Evolutionary conservation across 2,329 filamentous ascomycete species (phyloP).

Genomic region (Verticillium albo-atrum): DNA sequence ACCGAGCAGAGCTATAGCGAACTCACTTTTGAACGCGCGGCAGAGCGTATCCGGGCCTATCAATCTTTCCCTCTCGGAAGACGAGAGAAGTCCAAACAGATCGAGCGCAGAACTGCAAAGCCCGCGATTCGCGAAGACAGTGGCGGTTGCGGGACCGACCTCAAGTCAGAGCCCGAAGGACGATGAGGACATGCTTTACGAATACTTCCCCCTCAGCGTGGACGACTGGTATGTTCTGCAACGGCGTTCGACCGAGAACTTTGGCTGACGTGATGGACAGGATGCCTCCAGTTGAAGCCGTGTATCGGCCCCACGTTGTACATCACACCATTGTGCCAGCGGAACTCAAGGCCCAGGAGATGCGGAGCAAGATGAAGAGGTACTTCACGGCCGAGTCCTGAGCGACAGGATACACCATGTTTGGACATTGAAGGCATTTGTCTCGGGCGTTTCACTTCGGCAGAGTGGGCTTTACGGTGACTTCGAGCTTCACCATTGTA

Average conservation of each 20-base stretch:
- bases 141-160: slow-evolving; percentile 27
- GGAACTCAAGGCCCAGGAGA: slow-evolving; percentile 65
- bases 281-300: slow-evolving; percentile 85
- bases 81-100: slow-evolving; percentile 53
- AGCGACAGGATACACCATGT: neutral
- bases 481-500: neutral
- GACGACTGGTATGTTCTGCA: slow-evolving; percentile 69
- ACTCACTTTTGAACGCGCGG: neutral
- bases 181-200: slow-evolving; percentile 79
- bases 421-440: neutral
- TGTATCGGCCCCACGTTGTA: slow-evolving; percentile 88
- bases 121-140: slow-evolving; percentile 39
- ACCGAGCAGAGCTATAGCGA: slow-evolving; percentile 11
- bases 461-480: neutral
- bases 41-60: slow-evolving; percentile 32
- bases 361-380: slow-evolving; percentile 62
- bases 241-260: neutral
- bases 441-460: neutral
- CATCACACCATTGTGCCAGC: slow-evolving; percentile 75
- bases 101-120: slow-evolving; percentile 47
- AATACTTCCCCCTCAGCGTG: slow-evolving; percentile 88
- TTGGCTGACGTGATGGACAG: slow-evolving; percentile 28
- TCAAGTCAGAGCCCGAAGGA: slow-evolving; percentile 62
- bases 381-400: slow-evolving; percentile 65
- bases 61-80: slow-evolving; percentile 54